These are phyloP conservation scores for Neonectria hederae DNA, from an alignment of 2,329 filamentous ascomycete genomes.

Conservation along the genomic window DNA sequence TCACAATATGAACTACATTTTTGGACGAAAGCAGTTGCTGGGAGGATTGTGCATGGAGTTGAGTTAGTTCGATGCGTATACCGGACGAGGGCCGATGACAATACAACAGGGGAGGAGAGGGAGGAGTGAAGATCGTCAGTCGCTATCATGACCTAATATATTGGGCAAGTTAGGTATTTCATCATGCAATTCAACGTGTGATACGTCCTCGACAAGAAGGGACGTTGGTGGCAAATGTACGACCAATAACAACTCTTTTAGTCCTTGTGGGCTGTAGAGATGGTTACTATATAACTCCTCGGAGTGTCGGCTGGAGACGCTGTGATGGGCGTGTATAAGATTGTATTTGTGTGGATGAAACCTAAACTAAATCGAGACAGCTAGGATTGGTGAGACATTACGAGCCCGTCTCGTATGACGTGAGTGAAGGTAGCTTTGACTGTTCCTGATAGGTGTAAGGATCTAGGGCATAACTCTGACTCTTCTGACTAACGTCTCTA, in stretches of 20 bases:
- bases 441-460: background rate
- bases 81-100: background rate
- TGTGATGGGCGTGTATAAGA: background rate
- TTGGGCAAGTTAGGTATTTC: too few relatives aligned
- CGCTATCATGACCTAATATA: too few relatives aligned
- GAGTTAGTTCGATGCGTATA: background rate
- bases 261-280: too few relatives aligned
- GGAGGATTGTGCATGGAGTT: background rate
- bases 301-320: too few relatives aligned
- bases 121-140: too few relatives aligned
- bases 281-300: too few relatives aligned
- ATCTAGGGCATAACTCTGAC: background rate
- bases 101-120: background rate
- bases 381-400: background rate
- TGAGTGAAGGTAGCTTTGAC: background rate
- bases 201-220: too few relatives aligned
- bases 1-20: background rate
- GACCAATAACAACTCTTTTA: too few relatives aligned
- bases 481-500: background rate
- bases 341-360: background rate
- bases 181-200: too few relatives aligned
- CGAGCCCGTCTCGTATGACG: background rate
- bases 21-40: background rate
- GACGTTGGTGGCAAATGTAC: too few relatives aligned
- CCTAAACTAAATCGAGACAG: background rate